Conservation (phyloP, 148 eudicot genomes). For the Agrostemma githago region DNA sequence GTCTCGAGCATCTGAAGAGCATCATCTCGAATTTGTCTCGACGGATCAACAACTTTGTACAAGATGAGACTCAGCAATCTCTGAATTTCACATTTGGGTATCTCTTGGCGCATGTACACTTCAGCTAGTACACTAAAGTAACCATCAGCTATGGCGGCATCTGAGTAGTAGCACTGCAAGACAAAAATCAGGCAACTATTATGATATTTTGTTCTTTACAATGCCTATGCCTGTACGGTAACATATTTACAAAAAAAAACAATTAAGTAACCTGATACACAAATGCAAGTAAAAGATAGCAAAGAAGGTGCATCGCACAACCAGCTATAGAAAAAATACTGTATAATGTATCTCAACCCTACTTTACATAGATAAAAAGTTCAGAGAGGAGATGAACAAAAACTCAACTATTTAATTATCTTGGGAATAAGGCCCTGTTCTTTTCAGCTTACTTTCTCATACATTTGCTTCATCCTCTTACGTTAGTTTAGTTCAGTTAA, state of each 20-base stretch:
- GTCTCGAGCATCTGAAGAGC: conserved; percentile 99
- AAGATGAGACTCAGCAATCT: conserved; percentile 90
- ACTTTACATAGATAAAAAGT: background rate
- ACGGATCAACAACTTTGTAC: conserved; percentile 97
- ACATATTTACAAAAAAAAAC: conserved; percentile 6
- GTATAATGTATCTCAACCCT: background rate
- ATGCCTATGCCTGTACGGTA: background rate
- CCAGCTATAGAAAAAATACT: background rate
- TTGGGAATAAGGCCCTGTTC: background rate
- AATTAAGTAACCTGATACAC: background rate
- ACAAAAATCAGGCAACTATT: conserved; percentile 6
- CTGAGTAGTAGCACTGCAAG: conserved; percentile 89
- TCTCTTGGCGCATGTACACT: conserved; percentile 99
- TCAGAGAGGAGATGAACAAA: background rate
- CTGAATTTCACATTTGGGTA: conserved; percentile 98
- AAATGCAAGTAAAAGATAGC: background rate
- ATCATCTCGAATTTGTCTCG: conserved; percentile 98
- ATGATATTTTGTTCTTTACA: background rate
- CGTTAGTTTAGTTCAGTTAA: no score
- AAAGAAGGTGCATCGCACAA: background rate
- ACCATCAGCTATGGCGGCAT: conserved; percentile 98
- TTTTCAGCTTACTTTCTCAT: no score
- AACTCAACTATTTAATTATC: background rate
- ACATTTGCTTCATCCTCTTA: no score
- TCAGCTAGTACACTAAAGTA: conserved; percentile 99